These are phyloP conservation scores for Exophiala spinifera DNA, from an alignment of 2,329 filamentous ascomycete species.

Conservation along the genomic window DNA sequence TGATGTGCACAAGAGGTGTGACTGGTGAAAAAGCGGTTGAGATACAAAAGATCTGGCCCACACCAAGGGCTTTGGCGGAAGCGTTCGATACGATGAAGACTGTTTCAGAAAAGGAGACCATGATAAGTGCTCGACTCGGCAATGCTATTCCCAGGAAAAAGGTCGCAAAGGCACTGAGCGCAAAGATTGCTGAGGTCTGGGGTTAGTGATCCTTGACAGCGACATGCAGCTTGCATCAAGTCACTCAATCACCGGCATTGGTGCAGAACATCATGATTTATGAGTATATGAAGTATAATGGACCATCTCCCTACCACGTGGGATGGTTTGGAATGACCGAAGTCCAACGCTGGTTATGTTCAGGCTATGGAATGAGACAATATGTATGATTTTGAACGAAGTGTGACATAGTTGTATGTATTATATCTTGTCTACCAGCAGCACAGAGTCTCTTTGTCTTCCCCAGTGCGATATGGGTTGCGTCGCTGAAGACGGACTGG, in stretches of 20 bases:
- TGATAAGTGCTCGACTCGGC: constrained; percentile 59
- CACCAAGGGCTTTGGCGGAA: constrained; percentile 67
- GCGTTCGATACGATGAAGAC: constrained; percentile 58
- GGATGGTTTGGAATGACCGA: too few species aligned
- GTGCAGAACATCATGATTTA: neutral
- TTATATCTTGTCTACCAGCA: too few species aligned
- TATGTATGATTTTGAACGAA: too few species aligned
- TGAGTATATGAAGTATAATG: neutral
- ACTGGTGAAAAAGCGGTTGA: constrained; percentile 76
- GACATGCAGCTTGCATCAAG: neutral
- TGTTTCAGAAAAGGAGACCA: constrained; percentile 45
- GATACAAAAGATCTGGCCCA: constrained; percentile 75
- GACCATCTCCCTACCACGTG: too few species aligned
- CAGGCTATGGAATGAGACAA: too few species aligned
- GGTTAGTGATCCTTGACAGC: constrained; percentile 4
- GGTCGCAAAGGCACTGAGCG: constrained; percentile 62
- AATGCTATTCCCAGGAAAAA: constrained; percentile 63
- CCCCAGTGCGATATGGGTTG: constrained; percentile 24
- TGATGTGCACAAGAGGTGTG: constrained; percentile 74
- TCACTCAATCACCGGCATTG: neutral
- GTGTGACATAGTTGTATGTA: too few species aligned
- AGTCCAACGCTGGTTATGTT: too few species aligned
- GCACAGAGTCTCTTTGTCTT: too few species aligned
- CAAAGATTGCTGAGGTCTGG: constrained; percentile 45
- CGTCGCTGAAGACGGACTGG: constrained; percentile 18